Evolutionary conservation across 179 eudicot species (phyloP).

Genomic region (Gypsophila paniculata): DNA sequence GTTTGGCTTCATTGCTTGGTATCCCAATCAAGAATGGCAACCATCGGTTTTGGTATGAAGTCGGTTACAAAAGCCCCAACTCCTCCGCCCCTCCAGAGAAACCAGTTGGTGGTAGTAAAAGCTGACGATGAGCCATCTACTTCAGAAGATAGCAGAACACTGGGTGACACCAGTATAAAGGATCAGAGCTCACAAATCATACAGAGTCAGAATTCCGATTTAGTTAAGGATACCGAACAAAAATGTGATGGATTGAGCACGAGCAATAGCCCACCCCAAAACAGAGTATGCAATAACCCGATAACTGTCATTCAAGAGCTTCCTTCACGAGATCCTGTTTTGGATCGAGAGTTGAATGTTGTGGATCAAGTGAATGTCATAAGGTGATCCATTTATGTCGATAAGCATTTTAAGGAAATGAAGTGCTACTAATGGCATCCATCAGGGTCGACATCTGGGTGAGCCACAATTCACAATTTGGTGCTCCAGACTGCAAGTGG

Average conservation of each 20-base stretch:
- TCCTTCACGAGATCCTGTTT: constrained; percentile 13
- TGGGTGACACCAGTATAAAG: constrained; percentile 37
- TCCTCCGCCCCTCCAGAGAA: constrained; percentile 45
- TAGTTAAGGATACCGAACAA: constrained; percentile 30
- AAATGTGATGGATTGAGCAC: constrained; percentile 44
- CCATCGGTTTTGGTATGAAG: constrained; percentile 40
- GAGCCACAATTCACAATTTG: not conserved
- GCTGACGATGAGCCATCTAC: constrained; percentile 24
- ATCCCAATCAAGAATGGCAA: constrained; percentile 48
- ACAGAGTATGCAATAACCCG: constrained; percentile 30
- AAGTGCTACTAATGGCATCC: no score
- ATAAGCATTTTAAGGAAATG: not conserved
- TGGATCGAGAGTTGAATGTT: constrained; percentile 11
- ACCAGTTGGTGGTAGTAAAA: constrained; percentile 27
- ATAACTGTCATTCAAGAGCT: not conserved
- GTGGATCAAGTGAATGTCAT: constrained; percentile 20
- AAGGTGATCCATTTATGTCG: not conserved
- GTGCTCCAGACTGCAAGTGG: constrained; percentile 7
- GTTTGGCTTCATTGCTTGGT: constrained; percentile 90
- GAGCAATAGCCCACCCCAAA: constrained; percentile 57
- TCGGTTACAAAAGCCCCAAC: constrained; percentile 56
- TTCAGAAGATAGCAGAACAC: constrained; percentile 55
- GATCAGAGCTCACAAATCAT: constrained; percentile 52
- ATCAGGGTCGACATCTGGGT: not conserved
- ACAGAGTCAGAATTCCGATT: constrained; percentile 54